These are phyloP conservation scores for Colletotrichum truncatum DNA, from an alignment of 2,329 filamentous ascomycete genomes.

Conservation along the genomic window DNA sequence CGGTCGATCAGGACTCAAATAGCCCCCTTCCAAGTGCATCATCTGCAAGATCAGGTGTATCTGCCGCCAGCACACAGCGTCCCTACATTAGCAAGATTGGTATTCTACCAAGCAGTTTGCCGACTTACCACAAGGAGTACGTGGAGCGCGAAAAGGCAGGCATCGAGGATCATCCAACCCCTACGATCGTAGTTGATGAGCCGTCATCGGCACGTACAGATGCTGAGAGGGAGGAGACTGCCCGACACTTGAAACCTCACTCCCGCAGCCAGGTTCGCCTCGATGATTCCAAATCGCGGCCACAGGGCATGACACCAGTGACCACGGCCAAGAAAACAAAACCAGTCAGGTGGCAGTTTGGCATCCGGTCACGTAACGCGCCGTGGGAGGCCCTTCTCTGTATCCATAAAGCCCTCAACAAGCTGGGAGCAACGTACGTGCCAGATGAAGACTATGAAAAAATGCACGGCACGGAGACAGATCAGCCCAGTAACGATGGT, in stretches of 20 bases:
- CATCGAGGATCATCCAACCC: slow-evolving; percentile 51
- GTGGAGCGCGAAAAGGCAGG: slow-evolving; percentile 77
- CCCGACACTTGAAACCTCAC: slow-evolving; percentile 85
- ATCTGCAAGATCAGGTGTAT: slow-evolving; percentile 62
- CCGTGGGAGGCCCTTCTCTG: slow-evolving; percentile 94
- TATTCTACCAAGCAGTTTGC: slow-evolving; percentile 89
- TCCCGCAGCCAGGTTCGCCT: slow-evolving; percentile 75
- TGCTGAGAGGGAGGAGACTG: slow-evolving; percentile 84
- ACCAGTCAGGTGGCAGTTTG: slow-evolving; percentile 96
- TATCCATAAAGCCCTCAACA: slow-evolving; percentile 90
- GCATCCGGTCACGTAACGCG: slow-evolving; percentile 92
- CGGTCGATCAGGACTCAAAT: slow-evolving; percentile 44
- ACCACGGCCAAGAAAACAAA: slow-evolving; percentile 73
- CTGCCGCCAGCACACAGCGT: slow-evolving; percentile 58
- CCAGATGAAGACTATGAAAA: slow-evolving; percentile 68
- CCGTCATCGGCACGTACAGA: slow-evolving; percentile 63
- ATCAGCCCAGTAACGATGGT: slow-evolving; percentile 49
- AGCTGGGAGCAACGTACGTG: slow-evolving; percentile 91
- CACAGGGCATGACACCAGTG: slow-evolving; percentile 71
- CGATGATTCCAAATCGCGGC: slow-evolving; percentile 69
- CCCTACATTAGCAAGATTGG: slow-evolving; percentile 85
- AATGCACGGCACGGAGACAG: slow-evolving; percentile 51
- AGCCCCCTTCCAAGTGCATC: slow-evolving; percentile 64
- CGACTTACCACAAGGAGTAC: slow-evolving; percentile 89
- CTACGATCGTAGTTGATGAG: slow-evolving; percentile 57